Evolutionary conservation across 202 grass and related monocot species (phyloP), one percentile per base, ranked within the genome.

Genomic region (Miscanthus sacchariflorus): DNA sequence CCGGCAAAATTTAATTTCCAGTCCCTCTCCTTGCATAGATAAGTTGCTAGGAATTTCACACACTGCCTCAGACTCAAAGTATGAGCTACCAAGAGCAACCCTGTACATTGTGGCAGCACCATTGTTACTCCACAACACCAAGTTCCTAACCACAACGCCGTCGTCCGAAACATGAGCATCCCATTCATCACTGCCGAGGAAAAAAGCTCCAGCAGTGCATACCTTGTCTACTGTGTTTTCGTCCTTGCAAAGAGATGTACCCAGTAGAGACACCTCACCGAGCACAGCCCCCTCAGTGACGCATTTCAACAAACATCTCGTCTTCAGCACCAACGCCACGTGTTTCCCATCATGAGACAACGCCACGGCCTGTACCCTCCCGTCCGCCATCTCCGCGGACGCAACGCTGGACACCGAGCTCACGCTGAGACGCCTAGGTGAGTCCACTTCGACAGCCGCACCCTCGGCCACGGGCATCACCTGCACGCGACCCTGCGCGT

Each of bases 271-370:
- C 19, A 98, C 73, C 74, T 98, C 92, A 17, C 96, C 94, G 75
- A 95, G 59, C 49, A 84, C 54, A 56, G 59, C 66, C 73, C 91
- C 94, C 75, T 93, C 87, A 14, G 48, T 18, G 2, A 92, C 74
- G 33, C 84, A 93, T 88, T 96, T 98, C 48, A 98, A 92, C 87
- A 96, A 95, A 82, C 92, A 98, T 46, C 83, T 88, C 52, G 78
- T 85, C 44, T 83, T 90, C 67, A 87, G 89, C 75, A 91, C 83
- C 67, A 96, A 50, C 5, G 87, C 92, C 56, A 92, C 38, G 5
- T 95, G 79, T 74, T 91, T 98, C 33, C 96, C 92, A 79, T 94
- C 96, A 36, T 73, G 49, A 25, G 92, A 86, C 69, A 96, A 39
- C 1, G 78, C 74, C 83, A 96, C 86, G 1, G 86, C 91, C 72